Evolutionary conservation across 495 filamentous ascomycete genomes (phyloP).

Genomic region (Xylaria scruposa): DNA sequence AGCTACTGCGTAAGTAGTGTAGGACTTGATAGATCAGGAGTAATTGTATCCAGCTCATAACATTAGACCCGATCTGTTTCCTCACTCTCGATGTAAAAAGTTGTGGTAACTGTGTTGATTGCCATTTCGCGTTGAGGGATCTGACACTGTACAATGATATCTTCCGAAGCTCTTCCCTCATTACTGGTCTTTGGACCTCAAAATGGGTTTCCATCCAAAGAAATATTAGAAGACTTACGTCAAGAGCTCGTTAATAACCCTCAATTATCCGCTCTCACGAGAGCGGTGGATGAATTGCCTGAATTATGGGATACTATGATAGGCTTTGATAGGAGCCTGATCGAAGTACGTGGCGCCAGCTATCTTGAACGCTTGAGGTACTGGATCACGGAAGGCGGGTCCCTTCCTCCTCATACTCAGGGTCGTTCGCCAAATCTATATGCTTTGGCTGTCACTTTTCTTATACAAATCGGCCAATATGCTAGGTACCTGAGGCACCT

Average conservation of each 20-base stretch:
- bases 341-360: background rate
- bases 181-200: conserved; percentile 29
- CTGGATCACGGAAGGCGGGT: conserved; percentile 8
- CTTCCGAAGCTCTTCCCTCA: conserved; percentile 12
- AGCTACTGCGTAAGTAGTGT: background rate
- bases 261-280: conserved; percentile 12
- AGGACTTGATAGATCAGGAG: background rate
- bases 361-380: conserved; percentile 2
- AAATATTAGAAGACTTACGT: conserved; percentile 17
- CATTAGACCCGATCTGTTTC: background rate
- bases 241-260: conserved; percentile 18
- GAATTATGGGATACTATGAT: conserved; percentile 21
- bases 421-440: background rate
- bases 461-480: conserved; percentile 27
- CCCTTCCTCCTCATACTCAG: background rate
- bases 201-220: conserved; percentile 18
- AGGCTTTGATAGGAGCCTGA: background rate
- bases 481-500: conserved; percentile 19
- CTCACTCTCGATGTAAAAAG: conserved; percentile 3
- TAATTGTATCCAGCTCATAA: background rate
- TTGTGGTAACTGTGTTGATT: background rate
- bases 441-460: conserved; percentile 16
- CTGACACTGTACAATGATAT: background rate
- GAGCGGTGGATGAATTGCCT: conserved; percentile 24
- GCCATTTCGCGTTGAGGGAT: background rate